Base-by-base conservation (phyloP, 2,329 filamentous ascomycete species). In the Penicillium concentricum region DNA sequence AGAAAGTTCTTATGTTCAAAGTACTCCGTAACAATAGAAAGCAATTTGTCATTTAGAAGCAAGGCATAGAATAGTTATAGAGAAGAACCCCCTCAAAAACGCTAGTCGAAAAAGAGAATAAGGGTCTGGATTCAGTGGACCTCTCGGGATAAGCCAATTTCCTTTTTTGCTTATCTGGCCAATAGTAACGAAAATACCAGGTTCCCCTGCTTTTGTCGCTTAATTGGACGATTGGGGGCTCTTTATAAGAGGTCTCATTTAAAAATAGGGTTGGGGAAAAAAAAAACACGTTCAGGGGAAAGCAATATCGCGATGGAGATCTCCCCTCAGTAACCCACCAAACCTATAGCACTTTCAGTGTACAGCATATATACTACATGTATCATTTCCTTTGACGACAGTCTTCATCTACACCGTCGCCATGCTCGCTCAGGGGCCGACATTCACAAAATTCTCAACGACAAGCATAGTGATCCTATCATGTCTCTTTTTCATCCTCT, bases 401-500 rank as follows among this genome's bases (percentile, higher is more conserved):
- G 7, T 22, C 43, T 45, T 32, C 45, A 2, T 24, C 16, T 45
- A 38, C 22, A 18, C 28, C 15, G 15, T 20, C 30, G 18, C 49
- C 3, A 51, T 51, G 49, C 49, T 34, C 30, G 38, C 28, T 24
- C 49, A 41, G 15, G 38, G 38, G 30, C 28, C 9, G 13, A 26
- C 26, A 41, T 46, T 46, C 42, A 45, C 34, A 22, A 56, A 41
- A 56, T 46, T 56, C 13, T 32, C 54, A 20, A 46, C 22, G 3
- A 8, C 42, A 16, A 46, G 24, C 22, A 56, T 56, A 26, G 15
- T 56, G 7, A 38, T 56, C 20, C 28, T 56, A 20, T n/a, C 34
- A 39, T 52, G 34, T 30, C 28, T 56, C n/a, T 51, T 56, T 16
- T 52, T 56, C 34, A 32, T 56, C 9, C 48, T 56, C 12, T 56